Base-by-base conservation (phyloP, 2,329 filamentous ascomycete species). In the Penicillium rolfsii region DNA sequence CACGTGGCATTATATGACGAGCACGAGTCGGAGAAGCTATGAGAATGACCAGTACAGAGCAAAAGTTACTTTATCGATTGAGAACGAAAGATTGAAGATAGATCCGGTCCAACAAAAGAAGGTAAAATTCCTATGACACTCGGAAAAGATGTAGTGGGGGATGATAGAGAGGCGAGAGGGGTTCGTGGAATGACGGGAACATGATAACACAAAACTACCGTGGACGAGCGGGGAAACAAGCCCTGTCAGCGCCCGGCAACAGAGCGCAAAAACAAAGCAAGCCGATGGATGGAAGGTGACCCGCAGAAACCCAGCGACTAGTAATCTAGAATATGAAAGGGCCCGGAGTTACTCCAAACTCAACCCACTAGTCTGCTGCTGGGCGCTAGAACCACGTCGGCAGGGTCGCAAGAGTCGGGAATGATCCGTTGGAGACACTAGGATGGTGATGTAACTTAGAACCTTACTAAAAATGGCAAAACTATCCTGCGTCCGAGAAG, bases 1-100 rank as follows among this genome's bases (percentile, higher is more conserved):
- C 72, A 28, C 68, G 70, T 45, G 70, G 69, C 69, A 70, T 73
- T 64, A 64, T 73, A 64, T 50, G 48, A 50, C 30, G 9, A 26
- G 9, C n/a, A 35, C 48, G n/a, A 50, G 28, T 35, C 8, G 4
- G 28, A 35, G 28, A 35, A 35, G 19, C 28, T 35, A 11, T 22
- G 48, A 4, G 22, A 2, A 22, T 35, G 30, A 12, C 16, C 26
- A 5, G 26, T 14, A 45, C 5, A 30, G 24, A n/a, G 19, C 4
- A 12, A 9, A 41, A 28, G 26, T 35, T 26, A 24, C 19, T 22
- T 30, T 6, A 52, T 24, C 4, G 22, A 38, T 30, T 19, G 22
- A 6, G 11, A 43, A 14, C 26, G 45, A 24, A 33, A 45, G 12
- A 52, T 8, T 30, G 28, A 30, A 4, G 22, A 19, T 52, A n/a